These are phyloP conservation scores for Boletus fagicola DNA, from an alignment of 768 basidiomycete species.

Conservation along the genomic window DNA sequence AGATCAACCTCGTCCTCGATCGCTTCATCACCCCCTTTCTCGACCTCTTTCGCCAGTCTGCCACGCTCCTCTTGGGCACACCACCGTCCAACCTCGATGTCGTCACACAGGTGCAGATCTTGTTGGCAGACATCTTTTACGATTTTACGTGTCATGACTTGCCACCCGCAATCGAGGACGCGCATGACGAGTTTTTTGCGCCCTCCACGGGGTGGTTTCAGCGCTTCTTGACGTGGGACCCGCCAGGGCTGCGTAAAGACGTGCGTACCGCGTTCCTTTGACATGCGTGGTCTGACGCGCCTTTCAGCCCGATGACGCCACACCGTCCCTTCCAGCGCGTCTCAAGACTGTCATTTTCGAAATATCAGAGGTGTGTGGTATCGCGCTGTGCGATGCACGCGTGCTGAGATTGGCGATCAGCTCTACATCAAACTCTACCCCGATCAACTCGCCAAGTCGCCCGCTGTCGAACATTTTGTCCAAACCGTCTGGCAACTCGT, in stretches of 20 bases:
- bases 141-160: constrained; percentile 95
- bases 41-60: constrained; percentile 72
- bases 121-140: constrained; percentile 85
- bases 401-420: constrained; percentile 33
- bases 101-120: constrained; percentile 71
- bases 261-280: constrained; percentile 36
- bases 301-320: constrained; percentile 70
- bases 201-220: constrained; percentile 70
- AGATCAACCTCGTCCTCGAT: constrained; percentile 86
- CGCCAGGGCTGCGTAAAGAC: constrained; percentile 62
- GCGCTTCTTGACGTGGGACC: constrained; percentile 79
- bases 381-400: neutral
- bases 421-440: constrained; percentile 82
- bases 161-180: constrained; percentile 91
- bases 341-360: constrained; percentile 90
- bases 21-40: constrained; percentile 86
- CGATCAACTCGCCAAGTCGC: constrained; percentile 65
- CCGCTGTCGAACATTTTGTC: constrained; percentile 71
- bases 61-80: constrained; percentile 46
- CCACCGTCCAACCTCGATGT: constrained; percentile 42
- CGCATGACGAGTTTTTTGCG: constrained; percentile 79
- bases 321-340: constrained; percentile 83
- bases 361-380: constrained; percentile 68
- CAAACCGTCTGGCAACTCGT: constrained; percentile 89
- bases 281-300: constrained; percentile 7